Percentiles rank a stretch among this genome's conserved stretches.
phyloP scores from a whole-genome alignment of 2,329 filamentous ascomycete genomes.

The Penicillium concentricum region DNA sequence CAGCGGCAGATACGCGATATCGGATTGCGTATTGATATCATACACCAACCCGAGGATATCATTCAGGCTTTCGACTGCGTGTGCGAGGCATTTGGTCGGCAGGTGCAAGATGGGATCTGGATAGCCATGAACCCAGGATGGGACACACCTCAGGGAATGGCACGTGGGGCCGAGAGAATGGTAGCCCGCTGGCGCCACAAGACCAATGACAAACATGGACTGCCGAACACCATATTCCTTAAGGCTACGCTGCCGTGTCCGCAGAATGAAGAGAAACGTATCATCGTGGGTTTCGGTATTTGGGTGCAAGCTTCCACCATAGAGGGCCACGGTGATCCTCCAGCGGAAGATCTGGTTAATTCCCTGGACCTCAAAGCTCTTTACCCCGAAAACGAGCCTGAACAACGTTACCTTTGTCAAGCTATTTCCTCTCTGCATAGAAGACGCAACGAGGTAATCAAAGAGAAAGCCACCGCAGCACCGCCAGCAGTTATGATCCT shows the following conservation, averaged over 20 bases:
- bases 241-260: conserved; percentile 50
- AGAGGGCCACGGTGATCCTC: conserved; percentile 47
- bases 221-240: conserved; percentile 51
- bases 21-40: conserved; percentile 5
- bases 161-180: conserved; percentile 39
- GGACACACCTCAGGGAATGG: conserved; percentile 51
- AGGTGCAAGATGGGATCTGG: conserved; percentile 54
- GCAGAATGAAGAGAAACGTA: not conserved
- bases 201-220: conserved; percentile 42
- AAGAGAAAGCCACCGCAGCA: conserved; percentile 38
- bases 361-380: conserved; percentile 36
- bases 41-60: conserved; percentile 7
- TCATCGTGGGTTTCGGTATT: conserved; percentile 54
- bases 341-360: conserved; percentile 16
- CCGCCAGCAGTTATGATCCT: conserved; percentile 48
- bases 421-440: conserved; percentile 43
- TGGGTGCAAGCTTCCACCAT: conserved; percentile 56
- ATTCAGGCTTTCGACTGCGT: conserved; percentile 7
- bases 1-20: not conserved
- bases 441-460: conserved; percentile 35
- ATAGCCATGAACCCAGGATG: conserved; percentile 54
- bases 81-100: conserved; percentile 47
- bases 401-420: conserved; percentile 51
- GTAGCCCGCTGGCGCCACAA: conserved; percentile 42
- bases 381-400: conserved; percentile 46